These are phyloP conservation scores for Auricularia auricula-judae DNA, from an alignment of 768 basidiomycete species.

Conservation along the genomic window DNA sequence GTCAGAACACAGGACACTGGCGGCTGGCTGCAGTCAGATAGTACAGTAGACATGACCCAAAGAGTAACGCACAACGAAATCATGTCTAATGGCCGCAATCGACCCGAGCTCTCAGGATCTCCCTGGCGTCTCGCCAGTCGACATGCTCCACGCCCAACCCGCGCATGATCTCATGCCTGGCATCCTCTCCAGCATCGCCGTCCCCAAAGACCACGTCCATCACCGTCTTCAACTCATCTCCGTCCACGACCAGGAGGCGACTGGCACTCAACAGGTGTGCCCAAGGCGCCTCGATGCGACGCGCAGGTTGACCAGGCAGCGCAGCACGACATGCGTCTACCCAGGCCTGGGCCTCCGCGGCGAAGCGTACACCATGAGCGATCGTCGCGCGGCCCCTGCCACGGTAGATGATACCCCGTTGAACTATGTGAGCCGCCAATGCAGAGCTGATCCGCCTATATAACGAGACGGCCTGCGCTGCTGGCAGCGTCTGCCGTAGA, in stretches of 20 bases:
- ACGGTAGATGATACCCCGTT: constrained; percentile 72
- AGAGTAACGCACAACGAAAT: too few species aligned
- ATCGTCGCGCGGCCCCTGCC: constrained; percentile 49
- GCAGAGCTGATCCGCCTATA: constrained; percentile 68
- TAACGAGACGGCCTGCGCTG: constrained; percentile 40
- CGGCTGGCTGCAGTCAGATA: too few species aligned
- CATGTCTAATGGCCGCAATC: too few species aligned
- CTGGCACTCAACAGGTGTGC: constrained; percentile 57
- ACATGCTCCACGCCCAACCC: neutral
- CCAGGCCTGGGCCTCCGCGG: constrained; percentile 73
- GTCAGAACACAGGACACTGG: too few species aligned
- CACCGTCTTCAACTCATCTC: constrained; percentile 37
- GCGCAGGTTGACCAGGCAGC: constrained; percentile 32
- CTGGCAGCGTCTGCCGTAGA: constrained; percentile 54
- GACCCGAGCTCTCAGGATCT: neutral
- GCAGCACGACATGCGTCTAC: constrained; percentile 62
- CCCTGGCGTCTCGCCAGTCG: neutral
- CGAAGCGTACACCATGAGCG: constrained; percentile 49
- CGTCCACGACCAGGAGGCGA: constrained; percentile 52
- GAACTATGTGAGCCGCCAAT: constrained; percentile 67
- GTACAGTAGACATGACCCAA: too few species aligned
- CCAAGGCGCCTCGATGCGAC: constrained; percentile 67
- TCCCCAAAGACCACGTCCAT: constrained; percentile 35
- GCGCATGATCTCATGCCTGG: constrained; percentile 6
- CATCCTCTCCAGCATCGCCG: constrained; percentile 23